These are phyloP conservation scores for Leersia perrieri DNA, from an alignment of 176 grass and related monocot genomes.

Conservation along the genomic window DNA sequence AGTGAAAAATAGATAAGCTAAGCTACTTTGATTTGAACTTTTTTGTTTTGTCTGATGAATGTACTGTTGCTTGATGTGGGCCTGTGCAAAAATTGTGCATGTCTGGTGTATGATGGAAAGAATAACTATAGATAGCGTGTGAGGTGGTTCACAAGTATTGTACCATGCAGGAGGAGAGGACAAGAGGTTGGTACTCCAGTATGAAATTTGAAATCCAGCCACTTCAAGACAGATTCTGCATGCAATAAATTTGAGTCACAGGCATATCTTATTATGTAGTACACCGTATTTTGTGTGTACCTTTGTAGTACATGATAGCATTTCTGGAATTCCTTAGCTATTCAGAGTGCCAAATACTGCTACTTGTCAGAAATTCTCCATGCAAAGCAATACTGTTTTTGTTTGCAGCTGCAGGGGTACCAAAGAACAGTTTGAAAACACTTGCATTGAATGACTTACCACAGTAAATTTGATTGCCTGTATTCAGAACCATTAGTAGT, in stretches of 20 bases:
- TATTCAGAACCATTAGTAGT: neutral
- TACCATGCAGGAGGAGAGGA: too few relatives aligned
- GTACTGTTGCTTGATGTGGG: neutral
- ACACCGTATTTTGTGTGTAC: neutral
- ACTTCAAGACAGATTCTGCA: neutral
- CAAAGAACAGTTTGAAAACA: too few relatives aligned
- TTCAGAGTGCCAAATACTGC: conserved; percentile 56
- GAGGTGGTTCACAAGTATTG: too few relatives aligned
- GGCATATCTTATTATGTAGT: neutral
- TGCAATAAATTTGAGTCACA: neutral
- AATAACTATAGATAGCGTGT: too few relatives aligned
- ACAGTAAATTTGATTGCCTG: neutral
- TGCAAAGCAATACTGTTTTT: conserved; percentile 61
- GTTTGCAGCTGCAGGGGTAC: too few relatives aligned
- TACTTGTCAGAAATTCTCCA: conserved; percentile 89
- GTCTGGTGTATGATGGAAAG: neutral
- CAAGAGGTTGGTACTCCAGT: neutral
- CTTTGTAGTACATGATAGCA: neutral
- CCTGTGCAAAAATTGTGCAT: neutral
- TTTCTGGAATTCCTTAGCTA: conserved; percentile 81
- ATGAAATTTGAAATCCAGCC: neutral
- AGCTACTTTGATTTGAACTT: too few relatives aligned
- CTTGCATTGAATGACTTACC: neutral
- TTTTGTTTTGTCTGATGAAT: neutral
- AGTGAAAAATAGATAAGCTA: too few relatives aligned